These are phyloP conservation scores for Schizosaccharomyces osmophilus DNA, from an alignment of 805 yeast genomes.

Conservation along the genomic window DNA sequence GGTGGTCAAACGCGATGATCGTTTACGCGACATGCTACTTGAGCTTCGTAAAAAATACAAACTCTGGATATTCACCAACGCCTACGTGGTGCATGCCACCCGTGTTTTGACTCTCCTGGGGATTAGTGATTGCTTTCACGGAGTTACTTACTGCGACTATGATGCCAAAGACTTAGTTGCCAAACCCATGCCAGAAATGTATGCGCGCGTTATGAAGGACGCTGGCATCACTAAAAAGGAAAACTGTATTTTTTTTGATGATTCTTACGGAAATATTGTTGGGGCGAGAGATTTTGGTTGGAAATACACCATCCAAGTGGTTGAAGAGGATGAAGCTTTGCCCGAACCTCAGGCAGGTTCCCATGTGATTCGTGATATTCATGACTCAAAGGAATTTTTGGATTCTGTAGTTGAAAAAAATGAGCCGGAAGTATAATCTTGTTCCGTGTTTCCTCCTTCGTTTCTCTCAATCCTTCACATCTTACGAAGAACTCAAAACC, in stretches of 20 bases:
- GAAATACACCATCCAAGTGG: background rate
- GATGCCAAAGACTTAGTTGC: constrained; percentile 37
- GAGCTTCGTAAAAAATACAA: constrained; percentile 24
- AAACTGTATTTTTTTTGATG: constrained; percentile 60
- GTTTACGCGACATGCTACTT: constrained; percentile 13
- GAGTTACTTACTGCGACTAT: constrained; percentile 78
- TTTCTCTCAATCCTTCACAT: too few species aligned
- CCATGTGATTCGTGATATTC: background rate
- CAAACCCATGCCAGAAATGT: constrained; percentile 54
- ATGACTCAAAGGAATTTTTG: background rate
- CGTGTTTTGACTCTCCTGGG: constrained; percentile 64
- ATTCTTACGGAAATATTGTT: constrained; percentile 12
- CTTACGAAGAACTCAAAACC: too few species aligned
- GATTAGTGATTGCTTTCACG: constrained; percentile 73
- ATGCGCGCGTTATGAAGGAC: constrained; percentile 19
- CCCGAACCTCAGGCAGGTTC: background rate
- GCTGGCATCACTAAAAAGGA: constrained; percentile 28
- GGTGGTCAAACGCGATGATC: constrained; percentile 30
- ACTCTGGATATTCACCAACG: constrained; percentile 83
- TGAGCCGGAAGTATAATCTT: too few species aligned
- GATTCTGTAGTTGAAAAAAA: background rate
- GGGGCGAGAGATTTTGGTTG: constrained; percentile 2
- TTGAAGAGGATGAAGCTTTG: background rate
- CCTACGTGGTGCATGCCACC: constrained; percentile 68
- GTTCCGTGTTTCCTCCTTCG: too few species aligned